Percentiles rank a stretch among this genome's conserved stretches.
phyloP scores from a whole-genome alignment of 2,329 filamentous ascomycete species.

The Emmonsia crescens region DNA sequence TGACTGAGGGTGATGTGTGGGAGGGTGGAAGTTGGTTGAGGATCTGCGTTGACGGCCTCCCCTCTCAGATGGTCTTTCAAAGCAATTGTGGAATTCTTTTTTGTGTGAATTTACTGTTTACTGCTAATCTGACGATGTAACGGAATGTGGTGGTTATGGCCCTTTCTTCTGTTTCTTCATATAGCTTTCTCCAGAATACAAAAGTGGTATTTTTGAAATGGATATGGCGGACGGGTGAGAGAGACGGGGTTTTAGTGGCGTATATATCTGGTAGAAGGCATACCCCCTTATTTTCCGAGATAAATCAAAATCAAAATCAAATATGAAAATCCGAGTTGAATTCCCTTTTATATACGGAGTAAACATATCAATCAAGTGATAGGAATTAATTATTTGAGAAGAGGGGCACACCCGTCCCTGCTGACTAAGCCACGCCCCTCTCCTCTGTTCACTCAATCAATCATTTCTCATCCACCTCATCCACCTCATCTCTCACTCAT shows the following conservation, averaged over 20 bases:
- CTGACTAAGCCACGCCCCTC: not conserved
- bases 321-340: not conserved
- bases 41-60: not conserved
- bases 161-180: not conserved
- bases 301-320: not conserved
- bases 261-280: not conserved
- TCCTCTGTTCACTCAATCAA: not conserved
- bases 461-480: not conserved
- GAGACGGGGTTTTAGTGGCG: not conserved
- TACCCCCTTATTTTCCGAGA: not conserved
- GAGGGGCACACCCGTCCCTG: not conserved
- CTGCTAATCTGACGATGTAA: not conserved
- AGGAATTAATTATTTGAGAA: no score
- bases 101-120: not conserved
- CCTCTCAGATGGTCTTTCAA: not conserved
- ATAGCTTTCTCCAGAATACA: not conserved
- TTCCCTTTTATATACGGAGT: not conserved
- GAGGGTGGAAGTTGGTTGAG: not conserved
- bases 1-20: not conserved
- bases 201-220: not conserved
- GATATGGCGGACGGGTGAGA: not conserved
- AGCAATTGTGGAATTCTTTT: not conserved
- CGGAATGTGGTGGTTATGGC: not conserved
- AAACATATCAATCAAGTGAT: not conserved
- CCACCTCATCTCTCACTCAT: not conserved